Evolutionary conservation across 2,329 filamentous ascomycete genomes (phyloP), one percentile per base, ranked within the genome.

Genomic region (Ophiosphaerella herpotricha): DNA sequence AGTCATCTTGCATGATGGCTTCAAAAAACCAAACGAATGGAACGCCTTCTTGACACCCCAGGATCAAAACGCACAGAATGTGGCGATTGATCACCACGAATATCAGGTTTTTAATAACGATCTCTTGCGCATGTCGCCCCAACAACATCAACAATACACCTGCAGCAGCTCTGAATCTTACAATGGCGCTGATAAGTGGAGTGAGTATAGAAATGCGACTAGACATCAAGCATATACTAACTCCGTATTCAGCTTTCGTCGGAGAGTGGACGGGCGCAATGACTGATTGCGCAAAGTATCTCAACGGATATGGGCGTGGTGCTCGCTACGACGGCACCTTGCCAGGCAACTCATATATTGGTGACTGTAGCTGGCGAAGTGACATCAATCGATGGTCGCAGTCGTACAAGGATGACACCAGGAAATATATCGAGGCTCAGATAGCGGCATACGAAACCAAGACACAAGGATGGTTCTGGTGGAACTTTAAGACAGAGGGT

Each of bases 211-310:
- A 8, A 9, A 16, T 31, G 9, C 4, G 11, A 21, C 12, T 24
- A 33, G 2, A 11, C 14, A 6, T 12, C 7, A 6, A 23, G 12
- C 7, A 2, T n/a, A 24, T 21, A 33, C 45, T 41, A 16, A 48
- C 24, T 13, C 23, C 13, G 5, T 9, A 13, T 18, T 14, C 32
- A 42, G 39, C 33, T n/a, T 75, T 88, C 46, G 80, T 87, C 5
- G 86, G 86, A 36, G 86, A 89, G 67, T 89, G 86, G 85, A 83
- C 82, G 1, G 85, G 79, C 18, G 86, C 85, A 12, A 81, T 87
- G 78, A 88, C 86, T 2, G 82, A 85, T 63, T 82, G 81, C 58
- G 80, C 81, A 9, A 68, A 68, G 29, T 75, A 73, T 36, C 73
- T 80, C 41, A 80, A 80, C 51, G 84, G 86, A 35, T 81, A 80